phyloP scores from a whole-genome alignment of 495 filamentous ascomycete genomes.

The Aspergillus ellipticus region DNA sequence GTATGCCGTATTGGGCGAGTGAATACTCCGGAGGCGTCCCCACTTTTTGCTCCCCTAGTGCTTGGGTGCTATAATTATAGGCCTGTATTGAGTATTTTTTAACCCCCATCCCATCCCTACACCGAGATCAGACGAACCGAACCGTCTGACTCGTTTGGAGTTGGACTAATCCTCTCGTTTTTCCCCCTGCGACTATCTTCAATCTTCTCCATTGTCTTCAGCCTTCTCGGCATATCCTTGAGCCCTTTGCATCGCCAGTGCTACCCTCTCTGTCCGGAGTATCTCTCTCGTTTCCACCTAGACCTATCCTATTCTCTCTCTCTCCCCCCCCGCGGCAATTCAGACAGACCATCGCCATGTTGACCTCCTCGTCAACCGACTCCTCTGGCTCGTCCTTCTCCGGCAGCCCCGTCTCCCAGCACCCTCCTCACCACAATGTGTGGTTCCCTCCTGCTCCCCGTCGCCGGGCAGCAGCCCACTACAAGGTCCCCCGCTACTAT shows the following conservation, averaged over 20 bases:
- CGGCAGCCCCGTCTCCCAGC: constrained; percentile 29
- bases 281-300: not conserved
- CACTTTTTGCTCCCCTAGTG: constrained; percentile 18
- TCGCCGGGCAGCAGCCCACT: constrained; percentile 23
- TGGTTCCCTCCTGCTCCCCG: constrained; percentile 26
- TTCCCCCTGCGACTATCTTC: not conserved
- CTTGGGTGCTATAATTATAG: constrained; percentile 16
- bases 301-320: not conserved
- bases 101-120: constrained; percentile 13
- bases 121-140: constrained; percentile 16
- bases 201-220: not conserved
- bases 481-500: constrained; percentile 39
- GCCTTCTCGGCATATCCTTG: constrained; percentile 1
- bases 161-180: constrained; percentile 8
- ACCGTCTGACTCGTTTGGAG: constrained; percentile 13
- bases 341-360: constrained; percentile 17
- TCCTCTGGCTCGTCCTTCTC: constrained; percentile 29
- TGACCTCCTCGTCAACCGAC: constrained; percentile 27
- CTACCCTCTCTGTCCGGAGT: not conserved
- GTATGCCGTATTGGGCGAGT: constrained; percentile 2
- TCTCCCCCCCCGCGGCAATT: not conserved
- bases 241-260: not conserved
- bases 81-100: constrained; percentile 1
- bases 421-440: constrained; percentile 26
- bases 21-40: constrained; percentile 15